Base-by-base conservation (phyloP, 495 filamentous ascomycete species). In the Tuber borchii region DNA sequence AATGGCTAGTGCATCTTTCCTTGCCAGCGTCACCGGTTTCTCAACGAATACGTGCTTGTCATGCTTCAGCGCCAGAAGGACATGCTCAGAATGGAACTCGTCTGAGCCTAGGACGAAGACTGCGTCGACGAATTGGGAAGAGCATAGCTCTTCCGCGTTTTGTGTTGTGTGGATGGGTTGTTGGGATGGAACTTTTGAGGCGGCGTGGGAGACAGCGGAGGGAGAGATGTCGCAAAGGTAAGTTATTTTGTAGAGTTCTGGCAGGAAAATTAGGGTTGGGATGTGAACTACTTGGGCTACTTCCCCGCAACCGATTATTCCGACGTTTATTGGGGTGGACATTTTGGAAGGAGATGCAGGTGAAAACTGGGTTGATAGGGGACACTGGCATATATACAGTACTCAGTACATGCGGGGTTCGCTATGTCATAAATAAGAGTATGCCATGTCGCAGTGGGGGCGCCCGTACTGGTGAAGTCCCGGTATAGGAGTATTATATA, bases 21-120 rank as follows among this genome's bases (percentile, higher is more conserved):
- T 78, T 74, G 82, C 85, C 71, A 88, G 78, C 72, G 87, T 85
- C 20, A 90, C 79, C 2, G 88, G 89, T 69, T 87, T 87, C 77
- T 90, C 87, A 45, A 90, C 83, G 78, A 90, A 85, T 75, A 87
- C 86, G 70, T 87, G 82, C 78, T 90, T 90, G 39, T 84, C 85
- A 12, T 85, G 78, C 73, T 86, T 69, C 1, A 90, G 83, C 16
- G 88, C 88, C 34, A 84, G 82, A 65, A 89, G 83, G 61, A 85
- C 86, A 79, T 87, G 84, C 69, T 82, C 72, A 68, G 84, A 86
- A 80, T 89, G 89, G 76, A 83, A 87, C 72, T 86, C 87, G 75
- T 88, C 86, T 45, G 85, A 83, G 73, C 86, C 86, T 78, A 86
- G 83, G 81, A 86, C 86, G 68, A 90, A 83, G 73, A 90, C 83